These are phyloP conservation scores for Paracorniculantispora psalliotae DNA, from an alignment of 2,329 filamentous ascomycete species.

Conservation along the genomic window DNA sequence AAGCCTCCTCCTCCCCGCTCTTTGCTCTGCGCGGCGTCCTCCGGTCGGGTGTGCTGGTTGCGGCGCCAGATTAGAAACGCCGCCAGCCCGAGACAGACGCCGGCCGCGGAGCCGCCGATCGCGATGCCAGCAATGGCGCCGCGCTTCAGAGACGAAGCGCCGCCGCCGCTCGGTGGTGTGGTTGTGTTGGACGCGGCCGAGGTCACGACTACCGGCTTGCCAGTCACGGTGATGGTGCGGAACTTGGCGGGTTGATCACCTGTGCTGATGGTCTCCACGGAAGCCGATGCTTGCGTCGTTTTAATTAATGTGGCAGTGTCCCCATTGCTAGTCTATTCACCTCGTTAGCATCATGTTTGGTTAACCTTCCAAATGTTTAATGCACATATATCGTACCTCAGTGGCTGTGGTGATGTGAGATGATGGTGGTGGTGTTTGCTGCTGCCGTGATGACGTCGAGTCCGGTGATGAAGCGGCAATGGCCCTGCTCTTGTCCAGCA, in stretches of 20 bases:
- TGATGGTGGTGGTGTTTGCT: not conserved
- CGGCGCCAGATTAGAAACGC: constrained; percentile 1
- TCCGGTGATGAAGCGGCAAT: not conserved
- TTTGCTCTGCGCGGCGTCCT: not conserved
- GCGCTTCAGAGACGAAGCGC: not conserved
- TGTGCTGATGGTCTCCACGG: not conserved
- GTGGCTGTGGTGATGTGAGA: not conserved
- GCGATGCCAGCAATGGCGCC: constrained; percentile 4
- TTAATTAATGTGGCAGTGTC: not conserved
- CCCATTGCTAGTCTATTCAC: not conserved
- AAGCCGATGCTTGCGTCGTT: not conserved
- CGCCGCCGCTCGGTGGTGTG: not conserved
- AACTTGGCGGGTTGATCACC: not conserved
- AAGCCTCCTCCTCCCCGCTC: not conserved
- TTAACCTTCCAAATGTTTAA: too few relatives aligned
- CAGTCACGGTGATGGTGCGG: not conserved
- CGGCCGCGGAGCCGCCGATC: constrained; percentile 3
- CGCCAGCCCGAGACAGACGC: not conserved
- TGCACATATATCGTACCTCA: not conserved
- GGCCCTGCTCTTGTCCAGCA: constrained; percentile 1
- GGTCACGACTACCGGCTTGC: not conserved
- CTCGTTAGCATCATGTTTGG: not conserved
- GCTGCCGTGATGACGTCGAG: not conserved
- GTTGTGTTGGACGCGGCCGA: not conserved
- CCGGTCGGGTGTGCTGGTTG: not conserved